A percentile compares a stretch with the other conserved stretches of the same genome.
These are phyloP conservation scores for Apiospora aurea DNA, from an alignment of 2,329 filamentous ascomycete genomes.

Conservation along the genomic window DNA sequence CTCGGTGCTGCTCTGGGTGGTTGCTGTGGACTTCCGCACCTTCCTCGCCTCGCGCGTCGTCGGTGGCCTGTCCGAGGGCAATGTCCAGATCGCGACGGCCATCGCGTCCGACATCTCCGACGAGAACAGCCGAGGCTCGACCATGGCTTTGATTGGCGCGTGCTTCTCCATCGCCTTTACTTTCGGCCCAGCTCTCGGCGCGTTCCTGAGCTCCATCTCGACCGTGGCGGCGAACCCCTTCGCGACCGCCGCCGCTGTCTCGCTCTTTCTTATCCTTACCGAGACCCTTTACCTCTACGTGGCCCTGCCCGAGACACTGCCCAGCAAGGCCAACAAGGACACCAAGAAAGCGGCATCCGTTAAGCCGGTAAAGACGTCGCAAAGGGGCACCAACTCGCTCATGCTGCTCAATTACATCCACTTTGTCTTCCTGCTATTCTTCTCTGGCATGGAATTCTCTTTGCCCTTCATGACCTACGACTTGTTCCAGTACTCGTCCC, in stretches of 20 bases:
- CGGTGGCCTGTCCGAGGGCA: conserved; percentile 93
- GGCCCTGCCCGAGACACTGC: conserved; percentile 85
- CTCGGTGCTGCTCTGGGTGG: conserved; percentile 92
- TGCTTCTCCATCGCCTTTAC: conserved; percentile 99
- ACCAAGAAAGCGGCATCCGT: conserved; percentile 35
- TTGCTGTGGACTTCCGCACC: conserved; percentile 91
- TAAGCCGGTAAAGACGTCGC: conserved; percentile 35
- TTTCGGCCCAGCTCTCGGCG: conserved; percentile 91
- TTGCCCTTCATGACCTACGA: conserved; percentile 98
- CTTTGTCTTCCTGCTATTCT: conserved; percentile 92
- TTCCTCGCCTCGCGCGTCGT: conserved; percentile 94
- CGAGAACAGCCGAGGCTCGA: conserved; percentile 81
- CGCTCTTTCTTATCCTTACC: conserved; percentile 79
- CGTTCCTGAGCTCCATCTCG: conserved; percentile 79
- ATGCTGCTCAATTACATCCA: conserved; percentile 83
- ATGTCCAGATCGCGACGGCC: conserved; percentile 93
- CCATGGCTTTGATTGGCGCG: conserved; percentile 94
- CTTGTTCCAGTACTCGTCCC: conserved; percentile 82
- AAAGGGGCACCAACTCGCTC: conserved; percentile 80
- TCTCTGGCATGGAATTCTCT: conserved; percentile 98
- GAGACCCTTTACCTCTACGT: conserved; percentile 91
- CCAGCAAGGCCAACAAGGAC: conserved; percentile 55
- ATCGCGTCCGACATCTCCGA: conserved; percentile 97
- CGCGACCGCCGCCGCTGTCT: conserved; percentile 88
- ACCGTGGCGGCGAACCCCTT: conserved; percentile 90